A percentile compares a stretch with the other conserved stretches of the same genome.
Evolutionary conservation across 257 asterid genomes (phyloP).

Genomic region (Gentiana dahurica): DNA sequence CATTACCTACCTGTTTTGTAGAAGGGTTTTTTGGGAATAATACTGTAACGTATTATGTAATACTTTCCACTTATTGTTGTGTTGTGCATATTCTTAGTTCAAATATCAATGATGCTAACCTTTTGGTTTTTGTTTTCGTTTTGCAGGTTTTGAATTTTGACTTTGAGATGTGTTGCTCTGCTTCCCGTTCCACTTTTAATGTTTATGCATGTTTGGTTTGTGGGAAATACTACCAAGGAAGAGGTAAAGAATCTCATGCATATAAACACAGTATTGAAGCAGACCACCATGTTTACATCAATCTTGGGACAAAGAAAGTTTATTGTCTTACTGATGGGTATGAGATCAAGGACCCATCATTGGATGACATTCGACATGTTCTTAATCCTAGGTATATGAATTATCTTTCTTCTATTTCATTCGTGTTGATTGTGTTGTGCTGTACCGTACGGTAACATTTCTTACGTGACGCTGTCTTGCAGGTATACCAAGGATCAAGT

Average conservation of each 20-base stretch:
- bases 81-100: too few species aligned
- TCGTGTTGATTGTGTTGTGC: not conserved
- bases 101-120: too few species aligned
- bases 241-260: slow-evolving; percentile 87
- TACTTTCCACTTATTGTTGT: too few species aligned
- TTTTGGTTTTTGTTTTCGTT: not conserved
- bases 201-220: slow-evolving; percentile 93
- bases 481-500: slow-evolving; percentile 79
- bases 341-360: slow-evolving; percentile 76
- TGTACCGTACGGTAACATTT: not conserved
- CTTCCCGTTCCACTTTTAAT: slow-evolving; percentile 80
- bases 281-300: slow-evolving; percentile 86
- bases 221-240: slow-evolving; percentile 92
- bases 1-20: too few species aligned
- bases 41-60: too few species aligned
- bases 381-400: slow-evolving; percentile 75
- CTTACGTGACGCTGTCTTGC: slow-evolving; percentile 8
- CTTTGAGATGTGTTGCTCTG: slow-evolving; percentile 87
- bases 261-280: slow-evolving; percentile 95
- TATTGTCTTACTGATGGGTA: slow-evolving; percentile 97
- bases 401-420: not conserved
- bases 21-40: too few species aligned
- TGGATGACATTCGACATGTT: slow-evolving; percentile 85
- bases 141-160: slow-evolving; percentile 89
- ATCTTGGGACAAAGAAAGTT: slow-evolving; percentile 80